A percentile compares a stretch with the other conserved stretches of the same genome.
Evolutionary conservation across 176 grass and related monocot genomes (phyloP).

Genomic region (Luzula sylvatica): DNA sequence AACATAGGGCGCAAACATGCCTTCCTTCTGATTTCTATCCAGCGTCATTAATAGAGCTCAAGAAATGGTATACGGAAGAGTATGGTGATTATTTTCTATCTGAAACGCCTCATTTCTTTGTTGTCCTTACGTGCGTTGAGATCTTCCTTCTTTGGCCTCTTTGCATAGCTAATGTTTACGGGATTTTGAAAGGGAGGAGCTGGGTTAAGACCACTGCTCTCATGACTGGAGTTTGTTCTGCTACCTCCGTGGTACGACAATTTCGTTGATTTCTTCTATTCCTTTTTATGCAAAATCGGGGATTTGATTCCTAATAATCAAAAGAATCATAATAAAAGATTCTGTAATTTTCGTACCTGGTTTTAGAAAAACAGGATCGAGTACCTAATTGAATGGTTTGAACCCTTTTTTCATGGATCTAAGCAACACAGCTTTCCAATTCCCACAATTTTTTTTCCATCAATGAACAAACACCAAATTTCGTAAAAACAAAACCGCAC

Average conservation of each 20-base stretch:
- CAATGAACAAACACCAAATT: no score
- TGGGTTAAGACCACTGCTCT: conserved; percentile 71
- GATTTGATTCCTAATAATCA: no score
- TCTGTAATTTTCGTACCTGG: no score
- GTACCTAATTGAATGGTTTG: no score
- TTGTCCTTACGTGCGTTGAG: conserved; percentile 46
- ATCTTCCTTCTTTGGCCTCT: conserved; percentile 71
- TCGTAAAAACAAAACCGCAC: no score
- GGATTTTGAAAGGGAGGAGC: conserved; percentile 40
- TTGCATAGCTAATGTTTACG: conserved; percentile 55
- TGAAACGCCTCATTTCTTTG: conserved; percentile 45
- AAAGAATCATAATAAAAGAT: no score
- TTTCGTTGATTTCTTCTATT: background rate
- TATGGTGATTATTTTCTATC: conserved; percentile 63
- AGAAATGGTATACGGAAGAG: conserved; percentile 43
- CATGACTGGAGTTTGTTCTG: conserved; percentile 50
- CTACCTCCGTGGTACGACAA: conserved; percentile 55
- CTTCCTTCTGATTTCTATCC: conserved; percentile 34
- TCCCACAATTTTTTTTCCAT: no score
- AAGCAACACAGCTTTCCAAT: no score
- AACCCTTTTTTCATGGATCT: no score
- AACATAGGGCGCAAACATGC: no score
- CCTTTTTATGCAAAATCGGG: background rate
- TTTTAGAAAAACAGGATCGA: no score
- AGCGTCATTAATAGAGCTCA: conserved; percentile 34